phyloP scores from a whole-genome alignment of 352 stramenopile species.

The Discostella stelligera region DNA sequence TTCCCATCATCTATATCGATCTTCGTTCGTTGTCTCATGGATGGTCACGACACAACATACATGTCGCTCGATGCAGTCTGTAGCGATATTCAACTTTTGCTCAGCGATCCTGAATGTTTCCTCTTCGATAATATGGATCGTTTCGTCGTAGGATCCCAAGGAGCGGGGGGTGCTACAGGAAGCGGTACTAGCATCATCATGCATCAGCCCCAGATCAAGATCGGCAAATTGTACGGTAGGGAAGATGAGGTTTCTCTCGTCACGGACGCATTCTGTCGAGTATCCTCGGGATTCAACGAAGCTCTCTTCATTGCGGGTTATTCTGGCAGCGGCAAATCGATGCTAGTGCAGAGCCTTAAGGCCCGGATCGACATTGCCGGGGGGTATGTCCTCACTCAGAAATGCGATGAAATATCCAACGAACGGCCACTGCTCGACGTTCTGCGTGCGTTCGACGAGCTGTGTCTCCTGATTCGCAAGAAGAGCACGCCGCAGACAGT shows the following conservation, averaged over 20 bases:
- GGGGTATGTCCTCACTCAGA: constrained; percentile 37
- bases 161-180: background rate
- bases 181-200: background rate
- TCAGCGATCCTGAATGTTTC: constrained; percentile 13
- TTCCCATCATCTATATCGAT: background rate
- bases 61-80: background rate
- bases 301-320: constrained; percentile 47
- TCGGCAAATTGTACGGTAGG: constrained; percentile 17
- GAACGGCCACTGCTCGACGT: constrained; percentile 21
- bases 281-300: constrained; percentile 30
- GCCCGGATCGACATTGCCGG: constrained; percentile 9
- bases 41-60: background rate
- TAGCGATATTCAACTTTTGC: constrained; percentile 26
- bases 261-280: constrained; percentile 29
- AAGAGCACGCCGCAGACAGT: constrained; percentile 16
- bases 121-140: constrained; percentile 10
- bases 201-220: constrained; percentile 5
- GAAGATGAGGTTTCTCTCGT: constrained; percentile 21
- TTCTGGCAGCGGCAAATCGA: constrained; percentile 30
- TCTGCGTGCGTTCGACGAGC: constrained; percentile 22
- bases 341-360: constrained; percentile 28
- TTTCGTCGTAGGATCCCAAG: background rate
- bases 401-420: constrained; percentile 32
- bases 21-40: background rate
- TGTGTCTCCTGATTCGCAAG: constrained; percentile 27